These are phyloP conservation scores for Sporodiniella umbellata DNA, from an alignment of 371 early-diverging fungal species.

Conservation along the genomic window DNA sequence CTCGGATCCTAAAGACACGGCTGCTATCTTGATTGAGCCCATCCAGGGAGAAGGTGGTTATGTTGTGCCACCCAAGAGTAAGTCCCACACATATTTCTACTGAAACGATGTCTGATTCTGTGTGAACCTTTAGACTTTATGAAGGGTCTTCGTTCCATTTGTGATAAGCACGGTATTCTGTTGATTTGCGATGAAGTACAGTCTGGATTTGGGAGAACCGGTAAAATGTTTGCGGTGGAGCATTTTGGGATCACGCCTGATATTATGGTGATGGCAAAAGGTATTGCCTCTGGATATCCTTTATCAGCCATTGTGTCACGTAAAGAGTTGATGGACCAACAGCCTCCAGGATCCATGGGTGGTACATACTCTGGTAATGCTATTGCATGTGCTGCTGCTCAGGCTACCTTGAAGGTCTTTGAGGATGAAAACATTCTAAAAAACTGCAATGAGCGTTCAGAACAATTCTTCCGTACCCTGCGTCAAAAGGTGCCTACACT, in stretches of 20 bases:
- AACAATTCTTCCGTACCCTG: slow-evolving; percentile 46
- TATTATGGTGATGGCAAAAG: slow-evolving; percentile 57
- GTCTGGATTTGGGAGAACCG: slow-evolving; percentile 38
- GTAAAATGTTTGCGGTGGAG: slow-evolving; percentile 49
- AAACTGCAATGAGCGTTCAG: slow-evolving; percentile 42
- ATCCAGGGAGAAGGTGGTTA: slow-evolving; percentile 88
- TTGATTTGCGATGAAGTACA: slow-evolving; percentile 44
- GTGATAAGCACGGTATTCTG: slow-evolving; percentile 46
- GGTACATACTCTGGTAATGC: slow-evolving; percentile 53
- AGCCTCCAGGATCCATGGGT: slow-evolving; percentile 50
- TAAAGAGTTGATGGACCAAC: slow-evolving; percentile 43
- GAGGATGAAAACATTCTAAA: slow-evolving; percentile 40
- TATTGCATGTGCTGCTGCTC: slow-evolving; percentile 51
- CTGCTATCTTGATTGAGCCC: slow-evolving; percentile 78
- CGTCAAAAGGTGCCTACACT: slow-evolving; percentile 33
- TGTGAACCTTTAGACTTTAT: slow-evolving; percentile 43
- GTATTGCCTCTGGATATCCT: slow-evolving; percentile 54
- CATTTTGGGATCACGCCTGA: slow-evolving; percentile 43
- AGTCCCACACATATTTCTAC: slow-evolving; percentile 2
- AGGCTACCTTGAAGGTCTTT: slow-evolving; percentile 43
- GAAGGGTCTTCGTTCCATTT: slow-evolving; percentile 58
- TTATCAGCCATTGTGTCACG: slow-evolving; percentile 44
- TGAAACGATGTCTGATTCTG: background rate
- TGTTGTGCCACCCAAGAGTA: slow-evolving; percentile 59
- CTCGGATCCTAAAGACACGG: slow-evolving; percentile 52